phyloP scores from a whole-genome alignment of 108 stramenopile species.

The Cyclotella baltica region DNA sequence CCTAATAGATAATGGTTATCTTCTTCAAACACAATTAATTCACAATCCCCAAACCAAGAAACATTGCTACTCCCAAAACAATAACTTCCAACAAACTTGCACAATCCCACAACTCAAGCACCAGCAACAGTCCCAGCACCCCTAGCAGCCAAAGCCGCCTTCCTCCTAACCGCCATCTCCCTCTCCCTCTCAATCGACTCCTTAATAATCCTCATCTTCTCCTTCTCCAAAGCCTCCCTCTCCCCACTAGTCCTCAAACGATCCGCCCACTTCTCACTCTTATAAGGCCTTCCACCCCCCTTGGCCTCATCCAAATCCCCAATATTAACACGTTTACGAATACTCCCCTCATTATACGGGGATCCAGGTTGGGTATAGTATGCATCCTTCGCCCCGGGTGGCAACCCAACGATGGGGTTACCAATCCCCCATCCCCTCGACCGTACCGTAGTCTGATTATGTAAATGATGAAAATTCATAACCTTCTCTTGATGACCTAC shows the following conservation, averaged over 20 bases:
- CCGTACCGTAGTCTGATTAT: slow-evolving; percentile 86
- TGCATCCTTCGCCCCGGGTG: slow-evolving; percentile 75
- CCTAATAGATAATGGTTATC: not conserved
- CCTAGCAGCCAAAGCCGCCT: slow-evolving; percentile 27
- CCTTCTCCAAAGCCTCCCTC: slow-evolving; percentile 60
- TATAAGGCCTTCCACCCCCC: slow-evolving; percentile 86
- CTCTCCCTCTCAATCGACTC: slow-evolving; percentile 33
- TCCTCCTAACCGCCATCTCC: slow-evolving; percentile 44
- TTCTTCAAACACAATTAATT: not conserved
- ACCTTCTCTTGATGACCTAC: slow-evolving; percentile 81
- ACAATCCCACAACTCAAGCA: not conserved
- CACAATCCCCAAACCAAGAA: not conserved
- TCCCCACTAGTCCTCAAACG: slow-evolving; percentile 82
- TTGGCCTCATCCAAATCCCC: slow-evolving; percentile 83
- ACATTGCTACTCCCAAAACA: not conserved
- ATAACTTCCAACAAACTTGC: not conserved
- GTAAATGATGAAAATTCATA: slow-evolving; percentile 82
- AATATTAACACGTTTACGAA: slow-evolving; percentile 67
- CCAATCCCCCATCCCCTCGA: slow-evolving; percentile 90
- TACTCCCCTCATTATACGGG: slow-evolving; percentile 85
- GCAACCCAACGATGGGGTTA: slow-evolving; percentile 83
- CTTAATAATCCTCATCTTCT: slow-evolving; percentile 31
- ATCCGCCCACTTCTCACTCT: slow-evolving; percentile 89
- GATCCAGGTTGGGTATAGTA: slow-evolving; percentile 96
- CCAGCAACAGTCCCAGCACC: slow-evolving; percentile 46